Evolutionary conservation across 371 early-diverging fungal genomes (phyloP).

Genomic region (Lichtheimia ornata): DNA sequence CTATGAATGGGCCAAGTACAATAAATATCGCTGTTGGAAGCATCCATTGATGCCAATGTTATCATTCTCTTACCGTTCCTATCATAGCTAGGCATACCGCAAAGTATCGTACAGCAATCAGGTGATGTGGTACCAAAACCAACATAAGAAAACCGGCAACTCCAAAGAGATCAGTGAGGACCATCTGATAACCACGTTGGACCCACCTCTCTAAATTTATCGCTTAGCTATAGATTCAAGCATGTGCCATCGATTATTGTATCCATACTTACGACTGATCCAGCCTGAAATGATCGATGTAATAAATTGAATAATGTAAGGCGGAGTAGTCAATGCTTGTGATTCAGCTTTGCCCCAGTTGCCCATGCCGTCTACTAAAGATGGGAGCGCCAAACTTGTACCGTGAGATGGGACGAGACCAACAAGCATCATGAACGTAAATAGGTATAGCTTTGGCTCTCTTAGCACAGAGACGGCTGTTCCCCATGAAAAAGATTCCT

Average conservation of each 20-base stretch:
- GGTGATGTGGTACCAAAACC: constrained; percentile 16
- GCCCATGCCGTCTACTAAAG: constrained; percentile 37
- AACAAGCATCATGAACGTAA: constrained; percentile 30
- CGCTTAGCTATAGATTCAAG: no score
- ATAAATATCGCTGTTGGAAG: constrained; percentile 13
- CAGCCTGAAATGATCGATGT: constrained; percentile 30
- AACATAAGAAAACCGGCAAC: constrained; percentile 30
- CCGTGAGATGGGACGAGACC: constrained; percentile 38
- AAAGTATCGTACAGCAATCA: constrained; percentile 19
- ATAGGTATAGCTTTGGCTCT: constrained; percentile 41
- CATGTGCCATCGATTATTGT: constrained; percentile 15
- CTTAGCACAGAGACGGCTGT: constrained; percentile 32
- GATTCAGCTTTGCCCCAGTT: constrained; percentile 30
- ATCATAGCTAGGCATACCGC: constrained; percentile 12
- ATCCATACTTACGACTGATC: constrained; percentile 29
- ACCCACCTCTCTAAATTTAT: no score
- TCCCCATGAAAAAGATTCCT: constrained; percentile 41
- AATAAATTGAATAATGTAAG: constrained; percentile 25
- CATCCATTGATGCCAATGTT: constrained; percentile 15
- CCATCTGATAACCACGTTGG: constrained; percentile 21
- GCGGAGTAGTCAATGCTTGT: constrained; percentile 37
- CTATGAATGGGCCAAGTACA: no score
- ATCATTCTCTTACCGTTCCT: no score
- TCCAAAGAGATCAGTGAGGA: constrained; percentile 23
- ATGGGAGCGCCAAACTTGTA: constrained; percentile 37